Evolutionary conservation across 139 green algal genomes (phyloP).

Genomic region (Chlorella sorokiniana): DNA sequence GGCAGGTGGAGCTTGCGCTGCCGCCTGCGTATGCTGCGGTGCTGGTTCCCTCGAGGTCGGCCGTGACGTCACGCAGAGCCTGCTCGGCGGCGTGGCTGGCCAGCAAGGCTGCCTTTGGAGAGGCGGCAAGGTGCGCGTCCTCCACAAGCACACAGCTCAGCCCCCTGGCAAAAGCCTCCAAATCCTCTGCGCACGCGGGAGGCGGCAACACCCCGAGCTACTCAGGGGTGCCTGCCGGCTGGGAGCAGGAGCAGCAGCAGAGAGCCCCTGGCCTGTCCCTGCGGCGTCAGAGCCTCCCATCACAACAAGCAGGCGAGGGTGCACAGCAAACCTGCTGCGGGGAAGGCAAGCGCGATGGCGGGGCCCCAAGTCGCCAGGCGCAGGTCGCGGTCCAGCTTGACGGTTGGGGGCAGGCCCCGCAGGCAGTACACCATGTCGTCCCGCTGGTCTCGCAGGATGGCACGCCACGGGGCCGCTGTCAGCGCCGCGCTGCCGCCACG

Average conservation of each 20-base stretch:
- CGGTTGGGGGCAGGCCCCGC: constrained; percentile 5
- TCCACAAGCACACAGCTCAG: neutral
- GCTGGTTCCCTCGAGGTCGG: neutral
- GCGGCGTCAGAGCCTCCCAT: neutral
- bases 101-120: neutral
- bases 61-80: neutral
- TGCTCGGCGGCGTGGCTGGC: neutral
- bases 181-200: neutral
- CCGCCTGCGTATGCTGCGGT: neutral
- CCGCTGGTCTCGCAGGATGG: neutral
- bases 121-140: neutral
- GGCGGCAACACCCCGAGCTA: neutral
- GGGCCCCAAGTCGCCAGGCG: constrained; percentile 16
- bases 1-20: neutral
- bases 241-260: neutral
- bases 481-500: neutral
- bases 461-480: neutral
- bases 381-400: neutral
- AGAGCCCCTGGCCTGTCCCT: neutral
- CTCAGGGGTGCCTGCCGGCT: neutral
- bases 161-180: neutral
- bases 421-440: constrained; percentile 20
- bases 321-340: neutral
- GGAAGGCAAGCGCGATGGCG: neutral
- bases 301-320: neutral